Evolutionary conservation across 305 asterid genomes (phyloP).

Genomic region (Fraxinus baroniana): DNA sequence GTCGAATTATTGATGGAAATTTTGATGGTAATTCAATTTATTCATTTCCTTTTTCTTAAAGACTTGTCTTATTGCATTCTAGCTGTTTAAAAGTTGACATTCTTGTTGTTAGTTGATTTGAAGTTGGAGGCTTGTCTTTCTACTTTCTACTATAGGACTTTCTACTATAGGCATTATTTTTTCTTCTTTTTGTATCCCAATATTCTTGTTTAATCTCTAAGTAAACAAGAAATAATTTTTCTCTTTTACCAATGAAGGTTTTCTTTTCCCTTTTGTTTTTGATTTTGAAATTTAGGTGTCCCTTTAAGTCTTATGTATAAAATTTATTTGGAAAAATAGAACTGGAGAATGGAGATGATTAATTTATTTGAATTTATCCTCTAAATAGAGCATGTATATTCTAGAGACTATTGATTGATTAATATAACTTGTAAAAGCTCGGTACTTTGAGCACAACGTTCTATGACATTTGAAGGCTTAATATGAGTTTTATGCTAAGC

Average conservation of each 20-base stretch:
- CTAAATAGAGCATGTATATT: neutral
- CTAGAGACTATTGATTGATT: neutral
- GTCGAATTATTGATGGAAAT: constrained; percentile 93
- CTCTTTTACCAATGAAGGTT: neutral
- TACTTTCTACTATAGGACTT: too few species aligned
- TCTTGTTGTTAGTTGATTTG: constrained; percentile 13
- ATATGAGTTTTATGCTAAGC: neutral
- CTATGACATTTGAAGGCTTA: constrained; percentile 1
- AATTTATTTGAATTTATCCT: neutral
- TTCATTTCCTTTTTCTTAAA: constrained; percentile 3
- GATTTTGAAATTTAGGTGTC: neutral
- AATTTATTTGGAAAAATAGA: neutral
- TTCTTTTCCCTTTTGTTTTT: neutral
- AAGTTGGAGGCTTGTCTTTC: neutral
- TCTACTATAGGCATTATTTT: too few species aligned
- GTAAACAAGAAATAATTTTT: neutral
- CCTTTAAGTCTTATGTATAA: neutral
- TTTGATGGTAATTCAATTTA: constrained; percentile 63
- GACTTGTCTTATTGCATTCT: constrained; percentile 8
- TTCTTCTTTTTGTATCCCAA: neutral
- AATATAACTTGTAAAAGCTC: neutral
- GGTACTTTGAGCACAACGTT: constrained; percentile 2
- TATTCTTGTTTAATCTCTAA: neutral
- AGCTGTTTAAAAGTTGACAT: constrained; percentile 18
- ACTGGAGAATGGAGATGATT: constrained; percentile 4